Percentiles rank a stretch among this genome's conserved stretches.
These are phyloP conservation scores for Silene coronaria DNA, from an alignment of 179 eudicot genomes.

Conservation along the genomic window DNA sequence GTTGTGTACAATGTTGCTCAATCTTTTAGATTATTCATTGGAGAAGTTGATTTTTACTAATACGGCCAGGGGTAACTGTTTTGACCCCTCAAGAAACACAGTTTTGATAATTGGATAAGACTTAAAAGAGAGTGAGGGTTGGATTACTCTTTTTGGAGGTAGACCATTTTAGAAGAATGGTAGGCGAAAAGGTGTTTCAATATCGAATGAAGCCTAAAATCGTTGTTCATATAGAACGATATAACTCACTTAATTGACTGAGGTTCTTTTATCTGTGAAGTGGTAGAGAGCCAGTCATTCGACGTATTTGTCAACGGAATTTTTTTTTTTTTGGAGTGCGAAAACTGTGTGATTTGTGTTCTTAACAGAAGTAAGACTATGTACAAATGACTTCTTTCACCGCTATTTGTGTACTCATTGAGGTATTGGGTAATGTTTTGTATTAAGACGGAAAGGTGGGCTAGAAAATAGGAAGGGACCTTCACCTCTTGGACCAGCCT, in stretches of 20 bases:
- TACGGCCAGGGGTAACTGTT: too few species aligned
- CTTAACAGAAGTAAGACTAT: not conserved
- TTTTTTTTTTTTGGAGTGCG: not conserved
- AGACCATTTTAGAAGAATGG: not conserved
- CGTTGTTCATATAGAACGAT: too few species aligned
- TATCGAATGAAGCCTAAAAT: not conserved
- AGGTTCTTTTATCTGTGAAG: too few species aligned
- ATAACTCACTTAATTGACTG: too few species aligned
- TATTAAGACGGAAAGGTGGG: not conserved
- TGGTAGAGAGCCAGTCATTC: not conserved
- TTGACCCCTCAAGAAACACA: too few species aligned
- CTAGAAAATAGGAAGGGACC: not conserved
- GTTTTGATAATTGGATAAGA: too few species aligned
- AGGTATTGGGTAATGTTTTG: not conserved
- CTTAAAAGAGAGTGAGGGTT: too few species aligned
- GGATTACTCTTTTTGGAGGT: not conserved
- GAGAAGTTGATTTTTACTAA: not conserved
- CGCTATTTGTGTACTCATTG: too few species aligned
- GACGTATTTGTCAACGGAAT: not conserved
- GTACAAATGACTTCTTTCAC: too few species aligned
- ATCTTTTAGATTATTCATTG: not conserved
- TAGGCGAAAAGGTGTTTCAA: not conserved
- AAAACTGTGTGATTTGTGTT: not conserved
- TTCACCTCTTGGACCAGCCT: not conserved
- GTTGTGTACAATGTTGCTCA: not conserved